Percentiles rank a stretch among this genome's conserved stretches.
phyloP scores from a whole-genome alignment of 371 early-diverging fungal genomes.

The Zychaea mexicana region DNA sequence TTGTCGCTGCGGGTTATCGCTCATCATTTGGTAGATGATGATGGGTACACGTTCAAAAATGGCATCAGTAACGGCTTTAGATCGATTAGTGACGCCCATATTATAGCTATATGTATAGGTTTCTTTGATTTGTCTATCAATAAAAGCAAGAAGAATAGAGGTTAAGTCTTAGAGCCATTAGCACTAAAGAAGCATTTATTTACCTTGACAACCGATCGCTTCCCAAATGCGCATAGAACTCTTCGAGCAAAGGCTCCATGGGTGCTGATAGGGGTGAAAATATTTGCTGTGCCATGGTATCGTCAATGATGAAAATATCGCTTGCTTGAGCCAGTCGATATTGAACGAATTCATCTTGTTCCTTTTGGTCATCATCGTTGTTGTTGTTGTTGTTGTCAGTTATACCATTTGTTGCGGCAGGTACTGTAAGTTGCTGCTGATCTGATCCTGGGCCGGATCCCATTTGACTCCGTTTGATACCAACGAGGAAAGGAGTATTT shows the following conservation, averaged over 20 bases:
- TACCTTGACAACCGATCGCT: slow-evolving; percentile 68
- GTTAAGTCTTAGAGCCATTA: background rate
- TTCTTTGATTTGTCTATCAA: slow-evolving; percentile 46
- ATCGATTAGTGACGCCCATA: slow-evolving; percentile 47
- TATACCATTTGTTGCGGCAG: background rate
- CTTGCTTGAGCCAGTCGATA: slow-evolving; percentile 70
- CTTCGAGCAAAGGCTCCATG: slow-evolving; percentile 66
- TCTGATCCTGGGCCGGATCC: slow-evolving; percentile 3
- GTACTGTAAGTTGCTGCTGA: background rate
- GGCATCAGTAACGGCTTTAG: slow-evolving; percentile 62
- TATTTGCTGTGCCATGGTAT: slow-evolving; percentile 72
- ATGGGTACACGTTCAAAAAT: slow-evolving; percentile 80
- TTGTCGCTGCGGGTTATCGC: slow-evolving; percentile 64
- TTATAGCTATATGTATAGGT: slow-evolving; percentile 51
- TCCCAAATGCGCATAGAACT: slow-evolving; percentile 72
- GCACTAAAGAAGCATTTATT: slow-evolving; percentile 26
- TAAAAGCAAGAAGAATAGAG: background rate
- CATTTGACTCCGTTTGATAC: slow-evolving; percentile 34
- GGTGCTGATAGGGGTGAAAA: slow-evolving; percentile 78
- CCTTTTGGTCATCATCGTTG: slow-evolving; percentile 14
- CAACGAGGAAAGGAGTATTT: slow-evolving; percentile 58
- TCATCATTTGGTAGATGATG: slow-evolving; percentile 60
- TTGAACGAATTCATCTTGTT: slow-evolving; percentile 48
- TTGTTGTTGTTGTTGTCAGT: slow-evolving; percentile 6
- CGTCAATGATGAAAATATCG: slow-evolving; percentile 83